These are phyloP conservation scores for Caryopteris hybrid DNA, from an alignment of 305 asterid genomes.

Conservation along the genomic window DNA sequence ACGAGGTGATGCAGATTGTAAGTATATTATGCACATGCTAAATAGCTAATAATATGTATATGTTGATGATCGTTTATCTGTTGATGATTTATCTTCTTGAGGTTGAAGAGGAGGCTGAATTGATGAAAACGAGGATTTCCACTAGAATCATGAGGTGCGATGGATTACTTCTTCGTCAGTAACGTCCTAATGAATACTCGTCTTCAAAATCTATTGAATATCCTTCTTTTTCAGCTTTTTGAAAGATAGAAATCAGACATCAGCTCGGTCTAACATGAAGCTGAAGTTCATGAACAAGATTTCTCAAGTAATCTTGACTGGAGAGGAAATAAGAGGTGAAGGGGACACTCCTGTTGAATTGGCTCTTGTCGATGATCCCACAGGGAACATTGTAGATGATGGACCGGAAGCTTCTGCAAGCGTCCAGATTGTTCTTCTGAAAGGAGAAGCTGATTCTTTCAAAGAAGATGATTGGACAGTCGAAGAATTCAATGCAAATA, in stretches of 20 bases:
- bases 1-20: no score
- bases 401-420: conserved; percentile 47
- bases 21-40: no score
- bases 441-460: conserved; percentile 16
- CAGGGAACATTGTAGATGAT: conserved; percentile 22
- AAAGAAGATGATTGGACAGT: neutral
- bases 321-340: conserved; percentile 40
- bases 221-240: conserved; percentile 21
- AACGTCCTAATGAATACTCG: no score
- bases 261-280: conserved; percentile 11
- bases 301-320: conserved; percentile 29
- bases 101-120: no score
- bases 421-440: conserved; percentile 42
- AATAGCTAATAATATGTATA: no score
- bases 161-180: no score
- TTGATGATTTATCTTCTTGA: no score
- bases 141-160: no score
- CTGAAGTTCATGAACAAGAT: conserved; percentile 38
- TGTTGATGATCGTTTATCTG: no score
- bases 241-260: conserved; percentile 13
- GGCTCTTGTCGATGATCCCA: conserved; percentile 36
- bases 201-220: no score
- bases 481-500: conserved; percentile 19
- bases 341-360: conserved; percentile 22
- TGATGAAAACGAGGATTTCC: no score